phyloP scores from a whole-genome alignment of 352 stramenopile species.

The Phytopythium helicoides region DNA sequence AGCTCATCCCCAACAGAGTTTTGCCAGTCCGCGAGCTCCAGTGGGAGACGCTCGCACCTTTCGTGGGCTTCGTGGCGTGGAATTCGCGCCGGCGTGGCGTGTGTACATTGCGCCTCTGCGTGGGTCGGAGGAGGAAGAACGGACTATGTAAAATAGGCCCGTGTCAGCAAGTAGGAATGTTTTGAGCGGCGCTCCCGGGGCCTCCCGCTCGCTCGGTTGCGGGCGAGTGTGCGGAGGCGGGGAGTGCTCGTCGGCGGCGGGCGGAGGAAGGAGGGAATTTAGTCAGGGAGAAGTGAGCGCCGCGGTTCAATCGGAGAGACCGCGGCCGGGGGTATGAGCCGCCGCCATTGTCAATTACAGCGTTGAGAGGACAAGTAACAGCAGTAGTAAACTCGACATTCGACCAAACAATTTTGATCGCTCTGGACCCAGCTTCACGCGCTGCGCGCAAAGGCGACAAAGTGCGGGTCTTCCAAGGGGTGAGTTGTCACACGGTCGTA shows the following conservation, averaged over 20 bases:
- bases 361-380: background rate
- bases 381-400: constrained; percentile 2
- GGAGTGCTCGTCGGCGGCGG: too few relatives aligned
- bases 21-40: too few relatives aligned
- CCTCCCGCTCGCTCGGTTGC: too few relatives aligned
- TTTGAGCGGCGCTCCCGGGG: too few relatives aligned
- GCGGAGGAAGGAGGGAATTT: background rate
- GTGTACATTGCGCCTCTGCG: constrained; percentile 1
- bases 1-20: too few relatives aligned
- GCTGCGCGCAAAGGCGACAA: constrained; percentile 52
- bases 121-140: constrained; percentile 2
- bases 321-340: constrained; percentile 6
- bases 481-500: constrained; percentile 44
- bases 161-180: constrained; percentile 3
- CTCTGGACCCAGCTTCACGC: too few relatives aligned
- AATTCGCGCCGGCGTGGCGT: background rate
- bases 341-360: constrained; percentile 4
- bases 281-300: background rate
- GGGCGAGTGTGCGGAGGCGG: too few relatives aligned
- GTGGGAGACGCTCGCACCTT: constrained; percentile 1
- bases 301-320: constrained; percentile 6
- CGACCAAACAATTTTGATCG: background rate
- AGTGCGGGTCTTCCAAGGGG: constrained; percentile 62
- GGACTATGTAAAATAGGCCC: constrained; percentile 10
- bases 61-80: background rate